A percentile compares a stretch with the other conserved stretches of the same genome.
Conservation (phyloP, 176 grass and related monocot species). For the Aegilops longissima region DNA sequence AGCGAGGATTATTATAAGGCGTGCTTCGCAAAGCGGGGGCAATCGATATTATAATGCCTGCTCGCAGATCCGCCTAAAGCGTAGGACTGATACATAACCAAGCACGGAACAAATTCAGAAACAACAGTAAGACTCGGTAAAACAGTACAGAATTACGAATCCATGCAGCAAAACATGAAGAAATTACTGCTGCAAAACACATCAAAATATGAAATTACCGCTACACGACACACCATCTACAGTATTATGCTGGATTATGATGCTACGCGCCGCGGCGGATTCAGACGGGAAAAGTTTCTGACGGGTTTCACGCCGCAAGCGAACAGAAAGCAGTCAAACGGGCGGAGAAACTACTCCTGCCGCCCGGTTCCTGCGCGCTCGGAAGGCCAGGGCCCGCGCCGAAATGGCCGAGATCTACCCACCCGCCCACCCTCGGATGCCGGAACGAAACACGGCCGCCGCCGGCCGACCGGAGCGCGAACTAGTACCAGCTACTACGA, state of each 20-base stretch:
- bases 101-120: not conserved
- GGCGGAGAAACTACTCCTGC: not conserved
- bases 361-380: not conserved
- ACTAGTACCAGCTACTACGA: not conserved
- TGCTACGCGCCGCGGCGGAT: not conserved
- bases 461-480: too few relatives aligned
- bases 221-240: too few relatives aligned
- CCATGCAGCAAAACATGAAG: not conserved
- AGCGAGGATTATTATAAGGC: conserved; percentile 24
- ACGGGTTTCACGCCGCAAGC: not conserved
- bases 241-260: too few relatives aligned
- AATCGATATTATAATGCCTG: conserved; percentile 31
- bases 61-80: not conserved
- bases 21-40: conserved; percentile 30
- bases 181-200: too few relatives aligned
- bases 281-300: not conserved
- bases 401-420: not conserved
- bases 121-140: not conserved
- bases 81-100: not conserved
- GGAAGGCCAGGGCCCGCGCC: not conserved
- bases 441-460: not conserved
- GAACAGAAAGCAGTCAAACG: not conserved
- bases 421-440: too few relatives aligned
- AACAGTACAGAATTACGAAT: not conserved
- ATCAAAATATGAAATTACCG: too few relatives aligned